Evolutionary conservation across 371 early-diverging fungal genomes (phyloP), one percentile per base, ranked within the genome.

Genomic region (Saksenaea oblongispora): DNA sequence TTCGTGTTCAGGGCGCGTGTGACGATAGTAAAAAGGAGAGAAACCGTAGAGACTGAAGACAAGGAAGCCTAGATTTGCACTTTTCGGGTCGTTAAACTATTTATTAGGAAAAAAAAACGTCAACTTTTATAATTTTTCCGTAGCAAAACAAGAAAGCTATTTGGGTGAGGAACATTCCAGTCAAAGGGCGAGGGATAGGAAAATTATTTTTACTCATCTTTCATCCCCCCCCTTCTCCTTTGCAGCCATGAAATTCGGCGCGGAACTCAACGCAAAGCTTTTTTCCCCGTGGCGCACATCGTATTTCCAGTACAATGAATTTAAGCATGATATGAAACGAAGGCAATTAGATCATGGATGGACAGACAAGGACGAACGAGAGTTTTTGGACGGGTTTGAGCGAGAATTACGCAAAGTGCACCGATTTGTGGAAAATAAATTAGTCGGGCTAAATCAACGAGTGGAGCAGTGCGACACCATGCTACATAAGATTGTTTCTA

Each of bases 341-440:
- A 70, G 73, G 9, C 78, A 77, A 44, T 26, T 74, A 24, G 66
- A 70, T 22, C 66, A 69, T 15, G 71, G 64, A 15, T 91, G 89
- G 75, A 80, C 82, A n/a, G 80, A 79, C 15, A 72, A 69, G 13
- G 90, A 91, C 55, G 95, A 96, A 69, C 70, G 74, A 3, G 87
- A 89, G 41, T 94, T 95, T 75, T 78, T 88, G 24, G 82, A 85
- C 54, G 65, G 76, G 24, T 70, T 95, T 14, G 89, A 89, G 44
- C 75, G 84, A n/a, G 96, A 96, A 69, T 84, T 96, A 28, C 87
- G 87, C 63, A 94, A 93, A 84, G 94, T 93, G 41, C 86, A 88
- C 41, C 76, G 84, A 31, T 96, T 96, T 79, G 87, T 93, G 53
- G 72, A 87, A 41, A 75, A 89, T 55, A 89, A 91, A 69, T 73